phyloP scores from a whole-genome alignment of 305 asterid genomes.

The Lippia alba region DNA sequence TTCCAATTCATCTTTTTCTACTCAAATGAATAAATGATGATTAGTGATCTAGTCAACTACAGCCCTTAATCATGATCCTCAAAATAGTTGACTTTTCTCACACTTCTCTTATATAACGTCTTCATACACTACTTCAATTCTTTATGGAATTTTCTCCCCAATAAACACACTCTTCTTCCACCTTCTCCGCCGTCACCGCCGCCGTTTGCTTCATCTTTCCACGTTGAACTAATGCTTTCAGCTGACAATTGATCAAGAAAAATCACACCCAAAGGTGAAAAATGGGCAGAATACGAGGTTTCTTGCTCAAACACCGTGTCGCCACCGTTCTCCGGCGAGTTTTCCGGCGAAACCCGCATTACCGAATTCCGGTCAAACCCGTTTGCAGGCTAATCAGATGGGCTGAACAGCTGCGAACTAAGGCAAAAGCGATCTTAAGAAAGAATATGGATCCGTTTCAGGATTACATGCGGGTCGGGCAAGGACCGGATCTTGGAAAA shows the following conservation, averaged over 20 bases:
- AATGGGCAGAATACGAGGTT: slow-evolving; percentile 62
- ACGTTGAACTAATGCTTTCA: too few species aligned
- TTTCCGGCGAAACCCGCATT: slow-evolving; percentile 31
- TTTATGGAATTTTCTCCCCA: too few species aligned
- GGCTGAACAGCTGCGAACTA: slow-evolving; percentile 47
- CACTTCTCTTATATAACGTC: slow-evolving; percentile 5
- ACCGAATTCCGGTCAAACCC: slow-evolving; percentile 28
- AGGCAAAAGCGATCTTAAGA: slow-evolving; percentile 49
- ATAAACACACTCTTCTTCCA: background rate
- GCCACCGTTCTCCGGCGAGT: slow-evolving; percentile 49
- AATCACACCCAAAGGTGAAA: background rate
- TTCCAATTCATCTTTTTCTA: background rate
- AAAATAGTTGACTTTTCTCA: background rate
- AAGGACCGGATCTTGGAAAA: slow-evolving; percentile 41
- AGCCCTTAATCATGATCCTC: background rate
- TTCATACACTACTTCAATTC: background rate
- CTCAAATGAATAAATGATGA: background rate
- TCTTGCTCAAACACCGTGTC: slow-evolving; percentile 59
- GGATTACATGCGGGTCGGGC: slow-evolving; percentile 45
- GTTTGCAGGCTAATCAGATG: slow-evolving; percentile 46
- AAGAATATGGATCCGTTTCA: slow-evolving; percentile 21
- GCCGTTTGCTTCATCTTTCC: background rate
- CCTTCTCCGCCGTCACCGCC: background rate
- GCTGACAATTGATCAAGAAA: too few species aligned
- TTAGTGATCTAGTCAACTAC: background rate